Base-by-base conservation (phyloP, 1,284 basidiomycete species). In the Sanguinoderma infundibulare region DNA sequence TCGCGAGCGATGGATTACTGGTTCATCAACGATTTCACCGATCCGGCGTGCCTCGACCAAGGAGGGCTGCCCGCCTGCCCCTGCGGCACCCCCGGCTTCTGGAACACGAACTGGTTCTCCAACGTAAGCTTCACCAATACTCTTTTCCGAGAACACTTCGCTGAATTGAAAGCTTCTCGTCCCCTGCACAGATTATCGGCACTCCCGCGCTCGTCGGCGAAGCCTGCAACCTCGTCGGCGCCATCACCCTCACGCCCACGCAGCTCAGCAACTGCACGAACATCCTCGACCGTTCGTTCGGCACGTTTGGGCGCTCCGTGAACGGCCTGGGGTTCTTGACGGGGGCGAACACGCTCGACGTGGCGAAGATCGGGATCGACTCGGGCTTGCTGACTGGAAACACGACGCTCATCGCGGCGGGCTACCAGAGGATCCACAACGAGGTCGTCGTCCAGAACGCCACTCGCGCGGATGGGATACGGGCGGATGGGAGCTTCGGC, bases 51-150 rank as follows among this genome's bases (percentile, higher is more conserved):
- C 69, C 70, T 89, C 40, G 55, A 61, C 55, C 32, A 34, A 6
- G 87, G 87, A 0, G 85, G 86, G 0, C 76, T 57, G 7, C 1
- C 36, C 3, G 42, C 72, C 10, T 89, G 87, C 66, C 83, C 86
- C 1, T 88, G 86, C 64, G 77, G 76, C 6, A 85, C 86, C 14
- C 80, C 83, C 2, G 87, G 86, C 64, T 62, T 80, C 17, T 87
- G 85, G 87, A 89, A 90, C 67, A 83, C 81, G 55, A 91, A 91
- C 69, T 91, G 89, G 89, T 88, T 82, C 69, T 83, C 81, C 9
- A 89, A 66, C 55, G 66, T 63, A 22, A n/a, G 66, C 53, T 2
- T 9, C 20, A 7, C 5, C n/a, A n/a, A 17, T 20, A 26, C 9
- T n/a, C 52, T 49, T 28, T 28, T 12, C 26, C 5, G 10, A 26